These are phyloP conservation scores for Geotrichum europaeum DNA, from an alignment of 1,139 yeast species.

Conservation along the genomic window DNA sequence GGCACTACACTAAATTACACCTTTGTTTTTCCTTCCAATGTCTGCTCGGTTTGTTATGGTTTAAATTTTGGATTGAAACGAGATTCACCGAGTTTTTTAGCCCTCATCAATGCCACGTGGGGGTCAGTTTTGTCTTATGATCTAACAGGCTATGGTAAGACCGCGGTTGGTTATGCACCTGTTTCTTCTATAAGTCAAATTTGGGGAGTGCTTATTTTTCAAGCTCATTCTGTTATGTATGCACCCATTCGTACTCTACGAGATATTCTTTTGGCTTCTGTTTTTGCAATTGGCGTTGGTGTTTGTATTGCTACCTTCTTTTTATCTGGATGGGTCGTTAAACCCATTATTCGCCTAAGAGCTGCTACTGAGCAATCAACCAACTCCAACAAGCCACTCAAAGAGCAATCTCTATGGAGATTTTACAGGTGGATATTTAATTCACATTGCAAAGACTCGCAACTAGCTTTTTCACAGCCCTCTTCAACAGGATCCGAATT, in stretches of 20 bases:
- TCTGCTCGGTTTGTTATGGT: constrained; percentile 20
- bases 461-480: constrained; percentile 5
- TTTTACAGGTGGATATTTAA: not conserved
- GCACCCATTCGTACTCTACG: constrained; percentile 60
- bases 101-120: constrained; percentile 35
- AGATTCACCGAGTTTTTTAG: constrained; percentile 23
- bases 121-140: constrained; percentile 50
- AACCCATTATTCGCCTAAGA: constrained; percentile 76
- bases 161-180: constrained; percentile 67
- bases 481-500: constrained; percentile 18
- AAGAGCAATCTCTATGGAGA: not conserved
- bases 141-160: constrained; percentile 38
- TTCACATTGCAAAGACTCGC: not conserved
- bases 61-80: constrained; percentile 17
- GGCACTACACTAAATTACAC: constrained; percentile 19
- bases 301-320: constrained; percentile 75
- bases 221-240: constrained; percentile 52
- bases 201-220: constrained; percentile 75
- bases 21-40: constrained; percentile 20
- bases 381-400: not conserved
- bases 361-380: constrained; percentile 72
- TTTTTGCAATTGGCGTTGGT: constrained; percentile 70
- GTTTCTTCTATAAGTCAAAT: constrained; percentile 44
- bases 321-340: constrained; percentile 77
- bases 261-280: constrained; percentile 70